Evolutionary conservation across 2,329 filamentous ascomycete genomes (phyloP), one percentile per base, ranked within the genome.

Genomic region (Gaeumannomyces sp.): DNA sequence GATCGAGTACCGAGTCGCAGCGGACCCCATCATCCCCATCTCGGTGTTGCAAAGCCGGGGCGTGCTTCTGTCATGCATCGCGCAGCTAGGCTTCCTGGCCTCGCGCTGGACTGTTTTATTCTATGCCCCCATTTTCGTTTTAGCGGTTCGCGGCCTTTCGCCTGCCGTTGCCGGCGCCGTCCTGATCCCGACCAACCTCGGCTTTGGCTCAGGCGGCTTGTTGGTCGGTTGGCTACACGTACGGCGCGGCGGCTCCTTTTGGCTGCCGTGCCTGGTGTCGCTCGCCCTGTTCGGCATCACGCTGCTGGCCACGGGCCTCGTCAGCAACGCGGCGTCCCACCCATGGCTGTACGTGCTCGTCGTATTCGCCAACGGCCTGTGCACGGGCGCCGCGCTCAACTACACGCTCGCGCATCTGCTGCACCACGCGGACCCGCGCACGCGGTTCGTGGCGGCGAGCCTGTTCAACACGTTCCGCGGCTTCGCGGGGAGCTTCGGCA

Each of bases 321-420:
- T 64, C 25, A 70, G 66, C 65, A 63, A 81, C 1, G 77, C 84
- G 0, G 71, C 77, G 7, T 81, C 84, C 1, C 78, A 84, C 0
- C 76, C 82, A 1, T 72, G 73, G 10, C 70, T 83, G 0, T 90
- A 90, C 69, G 74, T 93, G 8, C 67, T 80, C 5, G 75, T 84
- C 22, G 82, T 92, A 1, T 88, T 93, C 71, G 60, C 83, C 60
- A 93, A 93, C 72, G 92, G 92, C 0, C 79, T 93, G 59, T 83
- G 83, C 67, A 90, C 89, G 0, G 92, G 92, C 16, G 87, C 89
- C 0, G 81, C 85, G 7, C 78, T 94, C 65, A 95, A 94, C 75
- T 96, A 96, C 76, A 90, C 89, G 0, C 82, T 96, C 3, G 90
- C 91, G 0, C 92, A 96, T 71, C 75, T 93, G 6, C 81, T 96